phyloP scores from a whole-genome alignment of 441 rosid genomes.

The Populus hybrid region DNA sequence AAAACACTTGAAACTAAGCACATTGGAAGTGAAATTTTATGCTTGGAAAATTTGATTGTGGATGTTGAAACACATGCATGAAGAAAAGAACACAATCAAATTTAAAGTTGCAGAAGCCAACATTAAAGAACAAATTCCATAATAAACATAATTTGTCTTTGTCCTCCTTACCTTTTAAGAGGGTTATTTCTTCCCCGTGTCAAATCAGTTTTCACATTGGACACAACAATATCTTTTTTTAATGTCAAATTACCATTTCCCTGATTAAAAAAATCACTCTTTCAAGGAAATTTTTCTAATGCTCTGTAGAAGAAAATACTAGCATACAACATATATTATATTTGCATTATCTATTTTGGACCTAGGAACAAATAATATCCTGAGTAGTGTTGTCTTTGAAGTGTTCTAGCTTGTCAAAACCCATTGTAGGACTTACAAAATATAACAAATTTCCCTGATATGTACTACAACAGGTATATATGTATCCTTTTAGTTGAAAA shows the following conservation, averaged over 20 bases:
- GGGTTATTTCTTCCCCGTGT: constrained; percentile 61
- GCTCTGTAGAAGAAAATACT: constrained; percentile 13
- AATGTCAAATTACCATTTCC: constrained; percentile 30
- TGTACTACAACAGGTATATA: neutral
- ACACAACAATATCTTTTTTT: constrained; percentile 48
- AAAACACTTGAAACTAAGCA: neutral
- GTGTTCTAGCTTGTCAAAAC: constrained; percentile 46
- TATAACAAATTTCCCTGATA: neutral
- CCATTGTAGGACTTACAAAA: constrained; percentile 61
- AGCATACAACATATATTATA: neutral
- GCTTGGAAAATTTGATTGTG: constrained; percentile 69
- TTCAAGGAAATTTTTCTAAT: constrained; percentile 17
- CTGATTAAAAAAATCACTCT: constrained; percentile 28
- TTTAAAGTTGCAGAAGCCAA: constrained; percentile 5
- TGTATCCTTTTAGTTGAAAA: neutral
- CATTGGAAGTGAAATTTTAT: constrained; percentile 16
- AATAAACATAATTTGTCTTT: neutral
- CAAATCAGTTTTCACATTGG: constrained; percentile 51
- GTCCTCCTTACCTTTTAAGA: constrained; percentile 42
- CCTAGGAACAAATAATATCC: constrained; percentile 73
- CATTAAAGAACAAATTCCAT: constrained; percentile 1
- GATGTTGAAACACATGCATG: neutral
- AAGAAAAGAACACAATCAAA: constrained; percentile 8
- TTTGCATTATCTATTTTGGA: constrained; percentile 9
- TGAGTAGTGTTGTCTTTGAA: constrained; percentile 48